These are phyloP conservation scores for Metschnikowia proteae DNA, from an alignment of 805 yeast species.

Conservation along the genomic window DNA sequence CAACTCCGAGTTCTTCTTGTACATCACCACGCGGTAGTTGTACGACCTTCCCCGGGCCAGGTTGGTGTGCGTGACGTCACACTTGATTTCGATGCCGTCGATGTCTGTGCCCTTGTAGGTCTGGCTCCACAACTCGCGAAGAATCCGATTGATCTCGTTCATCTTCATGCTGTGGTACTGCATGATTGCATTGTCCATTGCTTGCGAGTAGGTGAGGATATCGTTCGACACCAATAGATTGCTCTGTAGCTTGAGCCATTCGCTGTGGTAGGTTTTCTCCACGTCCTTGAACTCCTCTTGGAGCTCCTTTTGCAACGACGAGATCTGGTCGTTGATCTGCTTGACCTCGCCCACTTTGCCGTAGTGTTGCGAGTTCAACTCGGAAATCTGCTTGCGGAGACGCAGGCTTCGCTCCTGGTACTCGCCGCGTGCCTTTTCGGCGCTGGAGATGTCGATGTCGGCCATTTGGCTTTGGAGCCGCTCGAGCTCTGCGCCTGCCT, in stretches of 20 bases:
- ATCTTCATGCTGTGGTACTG: slow-evolving; percentile 84
- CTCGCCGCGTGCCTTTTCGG: slow-evolving; percentile 56
- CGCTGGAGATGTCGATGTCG: slow-evolving; percentile 49
- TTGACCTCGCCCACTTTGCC: slow-evolving; percentile 81
- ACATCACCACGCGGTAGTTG: slow-evolving; percentile 93
- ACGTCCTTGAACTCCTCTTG: slow-evolving; percentile 68
- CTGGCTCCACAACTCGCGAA: slow-evolving; percentile 89
- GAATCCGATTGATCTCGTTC: slow-evolving; percentile 84
- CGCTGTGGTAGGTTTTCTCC: slow-evolving; percentile 58
- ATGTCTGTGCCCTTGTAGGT: slow-evolving; percentile 96
- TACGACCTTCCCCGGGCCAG: slow-evolving; percentile 60
- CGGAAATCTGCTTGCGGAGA: slow-evolving; percentile 50
- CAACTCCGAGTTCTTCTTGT: slow-evolving; percentile 82
- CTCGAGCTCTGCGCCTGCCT: slow-evolving; percentile 37
- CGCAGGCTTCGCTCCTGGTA: slow-evolving; percentile 55
- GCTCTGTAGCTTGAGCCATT: slow-evolving; percentile 74
- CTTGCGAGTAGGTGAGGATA: slow-evolving; percentile 73
- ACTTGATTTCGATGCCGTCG: slow-evolving; percentile 79
- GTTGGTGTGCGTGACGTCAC: slow-evolving; percentile 55
- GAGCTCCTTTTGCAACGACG: slow-evolving; percentile 54
- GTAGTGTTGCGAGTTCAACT: slow-evolving; percentile 60
- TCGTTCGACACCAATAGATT: slow-evolving; percentile 76
- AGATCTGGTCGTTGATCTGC: slow-evolving; percentile 73
- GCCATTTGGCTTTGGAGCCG: slow-evolving; percentile 37
- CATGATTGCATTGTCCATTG: slow-evolving; percentile 91